Evolutionary conservation across 2,329 filamentous ascomycete species (phyloP).

Genomic region (Aspergillus sp.): DNA sequence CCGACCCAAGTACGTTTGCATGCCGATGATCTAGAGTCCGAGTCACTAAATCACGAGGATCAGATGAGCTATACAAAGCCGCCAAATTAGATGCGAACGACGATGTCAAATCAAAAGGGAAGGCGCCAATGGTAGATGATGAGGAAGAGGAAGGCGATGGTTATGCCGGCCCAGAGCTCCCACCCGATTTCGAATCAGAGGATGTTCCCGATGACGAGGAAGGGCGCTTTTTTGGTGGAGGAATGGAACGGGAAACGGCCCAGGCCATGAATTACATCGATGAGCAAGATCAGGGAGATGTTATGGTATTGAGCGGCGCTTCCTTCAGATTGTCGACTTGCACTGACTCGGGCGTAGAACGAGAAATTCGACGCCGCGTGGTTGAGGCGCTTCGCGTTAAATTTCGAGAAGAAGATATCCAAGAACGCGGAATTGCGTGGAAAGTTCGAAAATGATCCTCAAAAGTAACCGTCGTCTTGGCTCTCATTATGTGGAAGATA

Average conservation of each 20-base stretch:
- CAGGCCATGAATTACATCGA: conserved; percentile 89
- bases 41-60: conserved; percentile 16
- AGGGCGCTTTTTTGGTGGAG: conserved; percentile 92
- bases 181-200: conserved; percentile 57
- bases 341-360: conserved; percentile 39
- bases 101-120: conserved; percentile 50
- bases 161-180: conserved; percentile 55
- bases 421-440: conserved; percentile 89
- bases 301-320: conserved; percentile 34
- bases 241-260: conserved; percentile 76
- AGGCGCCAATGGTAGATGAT: conserved; percentile 48
- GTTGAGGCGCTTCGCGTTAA: conserved; percentile 76
- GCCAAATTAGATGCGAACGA: conserved; percentile 54
- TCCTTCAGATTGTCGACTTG: background rate
- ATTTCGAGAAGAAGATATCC: conserved; percentile 85
- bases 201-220: conserved; percentile 76
- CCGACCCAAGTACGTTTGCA: conserved; percentile 47
- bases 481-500: background rate
- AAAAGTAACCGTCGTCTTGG: conserved; percentile 54
- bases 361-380: conserved; percentile 82
- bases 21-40: background rate
- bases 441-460: conserved; percentile 75
- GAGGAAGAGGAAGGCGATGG: conserved; percentile 47
- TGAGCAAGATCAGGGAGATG: conserved; percentile 57
- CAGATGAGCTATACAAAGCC: conserved; percentile 60